Evolutionary conservation across 495 filamentous ascomycete genomes (phyloP), one percentile per base, ranked within the genome.

Genomic region (Tuber aestivum): DNA sequence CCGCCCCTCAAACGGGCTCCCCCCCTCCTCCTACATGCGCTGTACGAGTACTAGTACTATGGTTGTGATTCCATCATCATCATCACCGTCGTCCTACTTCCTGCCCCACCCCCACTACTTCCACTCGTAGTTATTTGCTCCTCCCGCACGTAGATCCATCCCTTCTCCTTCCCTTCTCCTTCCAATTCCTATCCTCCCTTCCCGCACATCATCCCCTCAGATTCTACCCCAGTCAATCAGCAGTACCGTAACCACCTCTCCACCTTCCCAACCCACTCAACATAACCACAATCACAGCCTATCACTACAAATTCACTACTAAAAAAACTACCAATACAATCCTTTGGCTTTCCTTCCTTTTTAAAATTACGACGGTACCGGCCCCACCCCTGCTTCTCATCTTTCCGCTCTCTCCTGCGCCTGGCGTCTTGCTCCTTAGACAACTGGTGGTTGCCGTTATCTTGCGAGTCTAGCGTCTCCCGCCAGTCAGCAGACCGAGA

Each of bases 51-150:
- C n/a, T n/a, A n/a, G n/a, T n/a, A 70, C 78, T 69, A 78, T 70
- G 70, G 72, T 79, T 79, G 74, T 77, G 77, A 79, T 75, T 79
- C 76, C 73, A 79, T 75, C 69, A 78, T 78, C 42, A 45, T 45
- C 42, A 45, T 45, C 42, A 44, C 70, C 72, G 75, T 75, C 71
- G 75, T 71, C 76, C 72, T 79, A 72, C 42, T 79, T 65, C 78
- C 70, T 75, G 77, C 76, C 76, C 78, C 78, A 79, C 78, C 72
- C 77, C 45, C 72, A 44, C 77, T 41, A 65, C 56, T 65, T 65
- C 14, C 27, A 65, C 16, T 65, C 16, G 56, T 8, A 65, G 56
- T 35, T 65, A 65, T 35, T 71, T 56, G 71, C 75, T 73, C 76
- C 77, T 79, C 73, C 70, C 74, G 61, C 40, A 41, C 73, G 65